Evolutionary conservation across 1,139 yeast species (phyloP).

Genomic region (Pneumocystis carinii): DNA sequence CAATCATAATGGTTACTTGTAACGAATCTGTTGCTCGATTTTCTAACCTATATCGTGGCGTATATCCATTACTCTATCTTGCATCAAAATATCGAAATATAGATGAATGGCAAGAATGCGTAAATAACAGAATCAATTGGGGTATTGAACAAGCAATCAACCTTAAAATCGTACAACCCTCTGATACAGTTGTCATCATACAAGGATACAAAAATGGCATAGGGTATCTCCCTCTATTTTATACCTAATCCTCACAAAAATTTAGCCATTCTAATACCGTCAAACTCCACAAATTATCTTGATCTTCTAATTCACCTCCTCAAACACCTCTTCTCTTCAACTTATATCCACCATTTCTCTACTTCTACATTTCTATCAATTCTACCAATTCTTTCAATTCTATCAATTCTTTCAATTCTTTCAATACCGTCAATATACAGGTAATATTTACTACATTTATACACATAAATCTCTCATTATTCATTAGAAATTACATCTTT

Average conservation of each 20-base stretch:
- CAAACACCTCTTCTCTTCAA: no score
- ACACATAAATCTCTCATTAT: no score
- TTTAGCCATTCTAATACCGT: background rate
- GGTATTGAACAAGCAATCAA: slow-evolving; percentile 84
- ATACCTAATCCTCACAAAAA: background rate
- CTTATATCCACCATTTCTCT: no score
- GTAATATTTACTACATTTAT: no score
- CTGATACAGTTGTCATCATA: slow-evolving; percentile 83
- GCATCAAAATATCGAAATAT: slow-evolving; percentile 41
- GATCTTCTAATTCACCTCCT: background rate
- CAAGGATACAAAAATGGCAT: slow-evolving; percentile 99
- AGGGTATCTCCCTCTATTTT: slow-evolving; percentile 30
- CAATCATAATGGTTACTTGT: slow-evolving; percentile 96
- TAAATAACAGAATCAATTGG: slow-evolving; percentile 85
- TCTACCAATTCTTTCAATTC: no score
- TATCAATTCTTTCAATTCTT: no score
- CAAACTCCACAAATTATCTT: background rate
- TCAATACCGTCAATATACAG: no score
- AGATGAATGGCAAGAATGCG: slow-evolving; percentile 86
- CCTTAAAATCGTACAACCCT: slow-evolving; percentile 70
- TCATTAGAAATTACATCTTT: no score
- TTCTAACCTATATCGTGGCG: slow-evolving; percentile 95
- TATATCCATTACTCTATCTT: slow-evolving; percentile 82
- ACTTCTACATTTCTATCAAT: no score
- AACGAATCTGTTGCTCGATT: slow-evolving; percentile 84